Conservation (phyloP, 495 filamentous ascomycete genomes). For the Durotheca rogersii region DNA sequence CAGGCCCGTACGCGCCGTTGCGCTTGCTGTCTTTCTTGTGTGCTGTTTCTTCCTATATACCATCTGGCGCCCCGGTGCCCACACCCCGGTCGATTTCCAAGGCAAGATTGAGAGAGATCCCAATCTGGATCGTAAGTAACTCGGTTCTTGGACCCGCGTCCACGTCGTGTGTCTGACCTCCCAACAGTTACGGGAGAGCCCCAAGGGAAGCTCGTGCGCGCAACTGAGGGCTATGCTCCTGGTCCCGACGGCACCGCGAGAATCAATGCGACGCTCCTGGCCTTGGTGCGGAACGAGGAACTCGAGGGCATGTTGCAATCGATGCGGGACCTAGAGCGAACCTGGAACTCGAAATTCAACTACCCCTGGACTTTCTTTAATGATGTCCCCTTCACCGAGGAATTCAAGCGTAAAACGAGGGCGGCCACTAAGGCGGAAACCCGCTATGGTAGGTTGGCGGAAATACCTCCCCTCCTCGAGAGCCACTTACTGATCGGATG, state of each 20-base stretch:
- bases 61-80: constrained; percentile 55
- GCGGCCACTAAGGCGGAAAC: constrained; percentile 81
- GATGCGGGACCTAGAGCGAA: constrained; percentile 88
- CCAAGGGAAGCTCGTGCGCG: constrained; percentile 66
- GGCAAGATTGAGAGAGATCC: constrained; percentile 69
- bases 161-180: not conserved
- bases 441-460: constrained; percentile 65
- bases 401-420: constrained; percentile 82
- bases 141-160: not conserved
- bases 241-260: constrained; percentile 72
- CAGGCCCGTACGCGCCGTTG: constrained; percentile 77
- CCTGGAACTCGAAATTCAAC: constrained; percentile 99
- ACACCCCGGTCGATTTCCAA: constrained; percentile 39
- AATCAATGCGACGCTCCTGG: constrained; percentile 89
- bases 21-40: constrained; percentile 64
- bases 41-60: constrained; percentile 75
- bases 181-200: constrained; percentile 76
- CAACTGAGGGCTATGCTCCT: constrained; percentile 70
- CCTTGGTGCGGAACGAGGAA: constrained; percentile 92
- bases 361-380: constrained; percentile 99
- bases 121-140: constrained; percentile 71
- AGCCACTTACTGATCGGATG: constrained; percentile 9
- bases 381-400: constrained; percentile 84
- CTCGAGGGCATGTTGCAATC: constrained; percentile 76
- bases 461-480: constrained; percentile 22